Percentiles rank a stretch among this genome's conserved stretches.
Conservation (phyloP, 2,329 filamentous ascomycete genomes). For the Penicillium verrucosum region DNA sequence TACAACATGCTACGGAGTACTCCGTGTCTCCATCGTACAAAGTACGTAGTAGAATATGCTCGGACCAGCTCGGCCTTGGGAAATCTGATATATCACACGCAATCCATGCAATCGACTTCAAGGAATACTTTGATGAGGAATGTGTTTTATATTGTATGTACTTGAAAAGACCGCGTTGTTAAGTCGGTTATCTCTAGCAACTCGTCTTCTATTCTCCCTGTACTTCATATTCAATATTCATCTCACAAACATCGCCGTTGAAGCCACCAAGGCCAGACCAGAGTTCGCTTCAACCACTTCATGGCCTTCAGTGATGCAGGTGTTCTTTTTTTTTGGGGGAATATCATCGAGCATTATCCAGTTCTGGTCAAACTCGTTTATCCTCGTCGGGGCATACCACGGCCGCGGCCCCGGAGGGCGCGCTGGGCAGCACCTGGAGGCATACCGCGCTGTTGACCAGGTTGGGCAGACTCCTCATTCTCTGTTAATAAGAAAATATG, state of each 20-base stretch:
- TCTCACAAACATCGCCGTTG: constrained; percentile 10
- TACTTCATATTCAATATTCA: constrained; percentile 10
- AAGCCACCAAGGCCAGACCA: constrained; percentile 1
- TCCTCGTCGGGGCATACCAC: constrained; percentile 69
- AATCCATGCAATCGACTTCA: not conserved
- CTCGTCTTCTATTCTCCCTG: constrained; percentile 12
- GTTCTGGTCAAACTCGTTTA: constrained; percentile 27
- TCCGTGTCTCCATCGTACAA: not conserved
- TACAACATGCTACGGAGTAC: not conserved
- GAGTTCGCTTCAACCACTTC: not conserved
- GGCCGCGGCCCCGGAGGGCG: constrained; percentile 78
- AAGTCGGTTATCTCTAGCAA: constrained; percentile 11
- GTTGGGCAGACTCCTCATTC: constrained; percentile 87
- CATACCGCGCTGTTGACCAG: constrained; percentile 72
- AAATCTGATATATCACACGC: not conserved
- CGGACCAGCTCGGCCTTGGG: not conserved
- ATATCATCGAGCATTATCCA: constrained; percentile 19
- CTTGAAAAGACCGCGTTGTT: not conserved
- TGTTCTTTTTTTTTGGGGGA: constrained; percentile 14
- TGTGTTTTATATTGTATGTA: constrained; percentile 11
- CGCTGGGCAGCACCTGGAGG: constrained; percentile 83
- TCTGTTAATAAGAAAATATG: constrained; percentile 38
- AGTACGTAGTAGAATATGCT: not conserved
- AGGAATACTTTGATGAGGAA: constrained; percentile 2
- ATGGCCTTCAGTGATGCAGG: not conserved